Evolutionary conservation across 345 rosid species (phyloP), one percentile per base, ranked within the genome.

Genomic region (Rhodomyrtus tomentosa): DNA sequence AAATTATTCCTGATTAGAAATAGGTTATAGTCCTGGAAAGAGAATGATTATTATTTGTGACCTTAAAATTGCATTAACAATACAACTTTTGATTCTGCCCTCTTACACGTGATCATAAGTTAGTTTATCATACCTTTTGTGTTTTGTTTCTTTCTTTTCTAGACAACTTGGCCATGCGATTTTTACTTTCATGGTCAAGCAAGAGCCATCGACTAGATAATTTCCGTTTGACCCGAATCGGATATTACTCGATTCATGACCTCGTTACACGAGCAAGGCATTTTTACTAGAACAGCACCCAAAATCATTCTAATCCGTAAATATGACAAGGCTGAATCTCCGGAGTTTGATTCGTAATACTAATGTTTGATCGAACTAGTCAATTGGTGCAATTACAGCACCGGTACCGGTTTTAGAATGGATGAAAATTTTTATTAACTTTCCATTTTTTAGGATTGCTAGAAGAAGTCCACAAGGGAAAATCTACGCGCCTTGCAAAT

Each of bases 381-480:
- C 15, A 6, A 62, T 4, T 8, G 12, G 36, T 0, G 0, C 40
- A 18, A 62, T 32, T 16, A 32, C 0, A 2, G 3, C 10, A 7
- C 21, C 0, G 0, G 15, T 32, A 62, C 1, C 12, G 0, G 0
- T 62, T 62, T 2, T 0, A 16, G 21, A 29, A 12, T 21, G 42
- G 40, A 62, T 32, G 74, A 29, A 62, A 7, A 16, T 0, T 29
- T 32, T 32, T 16, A 2, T 15, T 7, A 3, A 62, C 42, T 32
- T 32, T 2, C 11, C 20, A 27, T 27, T 6, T n/a, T 50, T 59
- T 25, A 18, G 74, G 3, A 32, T 1, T 32, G 42, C 42, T 16
- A 16, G 42, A 1, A 10, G 5, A 32, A 62, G 16, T 62, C 22
- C 3, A 32, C 0, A 0, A 0, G 0, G 42, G 10, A 4, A 15